These are phyloP conservation scores for Neurospora sp. DNA, from an alignment of 495 filamentous ascomycete genomes.

Conservation along the genomic window DNA sequence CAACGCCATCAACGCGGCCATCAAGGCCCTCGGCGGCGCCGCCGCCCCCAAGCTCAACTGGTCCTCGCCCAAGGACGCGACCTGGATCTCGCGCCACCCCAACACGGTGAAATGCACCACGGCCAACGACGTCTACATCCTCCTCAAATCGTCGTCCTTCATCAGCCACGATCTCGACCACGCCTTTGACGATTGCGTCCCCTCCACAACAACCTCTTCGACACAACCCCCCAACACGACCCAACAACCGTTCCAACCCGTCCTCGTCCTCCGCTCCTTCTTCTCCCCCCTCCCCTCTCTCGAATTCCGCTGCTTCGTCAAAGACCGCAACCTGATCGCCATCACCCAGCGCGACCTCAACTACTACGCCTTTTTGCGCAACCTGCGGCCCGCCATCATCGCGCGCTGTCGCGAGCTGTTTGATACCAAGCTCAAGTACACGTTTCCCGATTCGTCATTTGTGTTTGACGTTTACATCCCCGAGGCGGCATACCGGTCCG, in stretches of 20 bases:
- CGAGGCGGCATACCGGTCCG: constrained; percentile 48
- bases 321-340: constrained; percentile 63
- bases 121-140: constrained; percentile 83
- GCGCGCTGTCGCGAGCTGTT: constrained; percentile 63
- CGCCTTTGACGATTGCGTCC: constrained; percentile 69
- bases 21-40: constrained; percentile 67
- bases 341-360: constrained; percentile 86
- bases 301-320: constrained; percentile 93
- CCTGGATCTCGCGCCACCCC: constrained; percentile 78
- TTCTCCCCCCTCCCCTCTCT: constrained; percentile 79
- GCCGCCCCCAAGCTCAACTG: constrained; percentile 93
- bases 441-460: constrained; percentile 76
- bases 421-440: constrained; percentile 48
- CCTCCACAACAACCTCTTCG: constrained; percentile 29
- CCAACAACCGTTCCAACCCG: constrained; percentile 12
- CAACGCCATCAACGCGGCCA: constrained; percentile 60
- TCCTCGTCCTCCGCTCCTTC: constrained; percentile 73
- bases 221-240: neutral
- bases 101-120: constrained; percentile 84
- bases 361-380: constrained; percentile 72
- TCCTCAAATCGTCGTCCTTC: constrained; percentile 89
- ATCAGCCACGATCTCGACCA: constrained; percentile 90
- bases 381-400: constrained; percentile 52
- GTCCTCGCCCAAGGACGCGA: constrained; percentile 93
- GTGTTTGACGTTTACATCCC: constrained; percentile 89